These are phyloP conservation scores for Fusarium verrucosum DNA, from an alignment of 2,329 filamentous ascomycete species.

Conservation along the genomic window DNA sequence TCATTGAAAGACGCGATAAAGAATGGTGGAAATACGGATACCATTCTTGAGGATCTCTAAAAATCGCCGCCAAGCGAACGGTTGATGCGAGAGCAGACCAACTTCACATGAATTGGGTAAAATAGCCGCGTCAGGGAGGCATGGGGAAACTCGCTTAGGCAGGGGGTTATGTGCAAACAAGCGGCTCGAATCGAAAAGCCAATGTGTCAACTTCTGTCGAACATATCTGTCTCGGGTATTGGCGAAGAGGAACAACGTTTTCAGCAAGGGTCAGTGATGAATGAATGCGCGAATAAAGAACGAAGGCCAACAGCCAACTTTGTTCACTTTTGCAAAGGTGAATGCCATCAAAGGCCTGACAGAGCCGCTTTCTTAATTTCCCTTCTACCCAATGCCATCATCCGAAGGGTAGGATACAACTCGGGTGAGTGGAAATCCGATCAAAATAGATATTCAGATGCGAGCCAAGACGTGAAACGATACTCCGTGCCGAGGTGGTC, in stretches of 20 bases:
- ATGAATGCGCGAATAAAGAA: constrained; percentile 24
- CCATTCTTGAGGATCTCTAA: not conserved
- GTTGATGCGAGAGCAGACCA: constrained; percentile 7
- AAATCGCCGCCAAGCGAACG: not conserved
- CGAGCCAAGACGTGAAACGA: not conserved
- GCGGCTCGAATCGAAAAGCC: constrained; percentile 18
- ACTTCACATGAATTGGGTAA: constrained; percentile 12
- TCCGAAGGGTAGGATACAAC: not conserved
- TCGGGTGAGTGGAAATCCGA: not conserved
- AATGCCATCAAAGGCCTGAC: not conserved
- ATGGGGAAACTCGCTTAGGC: constrained; percentile 16
- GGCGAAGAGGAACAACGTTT: constrained; percentile 26
- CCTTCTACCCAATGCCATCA: not conserved
- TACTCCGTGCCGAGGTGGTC: constrained; percentile 13
- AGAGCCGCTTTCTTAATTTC: not conserved
- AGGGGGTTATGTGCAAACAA: constrained; percentile 25
- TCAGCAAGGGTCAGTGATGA: constrained; percentile 17
- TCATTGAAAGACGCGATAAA: not conserved
- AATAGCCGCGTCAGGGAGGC: constrained; percentile 22
- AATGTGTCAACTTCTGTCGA: constrained; percentile 25
- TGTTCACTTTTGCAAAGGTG: not conserved
- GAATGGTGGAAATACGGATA: not conserved
- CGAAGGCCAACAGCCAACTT: constrained; percentile 1
- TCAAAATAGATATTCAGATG: not conserved
- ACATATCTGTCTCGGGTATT: constrained; percentile 32